Base-by-base conservation (phyloP, 1,139 yeast genomes). In the Yamadazyma buinensis region DNA sequence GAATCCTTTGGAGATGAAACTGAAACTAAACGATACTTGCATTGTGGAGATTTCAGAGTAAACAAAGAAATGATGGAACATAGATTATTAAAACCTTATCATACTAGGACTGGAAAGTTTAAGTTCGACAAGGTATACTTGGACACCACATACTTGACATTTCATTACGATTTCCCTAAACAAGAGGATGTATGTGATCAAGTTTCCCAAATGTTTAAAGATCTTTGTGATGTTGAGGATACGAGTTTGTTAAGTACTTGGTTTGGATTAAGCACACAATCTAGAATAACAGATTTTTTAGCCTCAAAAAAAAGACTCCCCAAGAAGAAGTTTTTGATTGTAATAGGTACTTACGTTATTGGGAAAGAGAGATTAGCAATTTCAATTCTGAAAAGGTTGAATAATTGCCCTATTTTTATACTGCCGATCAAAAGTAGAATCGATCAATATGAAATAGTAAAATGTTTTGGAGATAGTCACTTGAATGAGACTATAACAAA, bases 31-130 rank as follows among this genome's bases (percentile, higher is more conserved):
- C 56, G 64, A 25, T 65, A 75, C 1, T 57, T 92, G 25, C 98
- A 92, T 54, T 88, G 97, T 37, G 98, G 97, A 5, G 98, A 92
- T 56, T 92, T 90, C 49, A 63, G 98, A 37, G 90, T 88, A 10
- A 72, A 73, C 42, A 54, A 55, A 29, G 50, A 54, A n/a, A 67
- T 74, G 63, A 49, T 77, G 32, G 38, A 51, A 24, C 61, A 64
- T 41, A 59, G 70, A 10, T 29, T 57, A 19, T 46, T 65, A 34
- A 36, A 37, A 20, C 55, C 55, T 35, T 63, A 62, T 36, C 58
- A 80, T 12, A 41, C 43, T 15, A 31, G 42, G 19, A 29, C 33
- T 4, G 28, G 41, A 3, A 26, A 23, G 6, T 24, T 36, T 10
- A 23, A 17, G 13, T 34, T 67, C 3, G 80, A 84, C 46, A 70